phyloP scores from a whole-genome alignment of 768 basidiomycete species.

The Exsudoporus frostii region DNA sequence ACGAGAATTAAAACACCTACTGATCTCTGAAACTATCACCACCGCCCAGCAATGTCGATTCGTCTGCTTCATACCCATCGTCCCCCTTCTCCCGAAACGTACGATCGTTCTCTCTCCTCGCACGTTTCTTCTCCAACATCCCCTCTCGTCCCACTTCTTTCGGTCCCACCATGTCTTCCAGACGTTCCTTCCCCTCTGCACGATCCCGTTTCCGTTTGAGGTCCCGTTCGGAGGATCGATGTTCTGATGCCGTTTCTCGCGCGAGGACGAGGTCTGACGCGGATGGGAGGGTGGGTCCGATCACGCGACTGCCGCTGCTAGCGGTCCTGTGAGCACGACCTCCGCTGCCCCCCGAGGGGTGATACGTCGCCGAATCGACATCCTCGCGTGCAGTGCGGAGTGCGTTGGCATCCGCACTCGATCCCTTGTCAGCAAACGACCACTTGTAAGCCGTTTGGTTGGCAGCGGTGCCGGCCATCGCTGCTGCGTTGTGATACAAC shows the following conservation, averaged over 20 bases:
- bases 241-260: not conserved
- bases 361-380: slow-evolving; percentile 48
- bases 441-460: slow-evolving; percentile 84
- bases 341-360: not conserved
- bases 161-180: slow-evolving; percentile 81
- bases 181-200: slow-evolving; percentile 58
- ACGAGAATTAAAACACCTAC: slow-evolving; percentile 40
- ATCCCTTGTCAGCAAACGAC: slow-evolving; percentile 72
- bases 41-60: slow-evolving; percentile 77
- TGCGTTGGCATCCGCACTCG: slow-evolving; percentile 55
- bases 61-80: slow-evolving; percentile 75
- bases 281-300: slow-evolving; percentile 63
- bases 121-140: slow-evolving; percentile 80
- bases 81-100: slow-evolving; percentile 71
- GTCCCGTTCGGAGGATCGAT: slow-evolving; percentile 36
- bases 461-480: slow-evolving; percentile 52
- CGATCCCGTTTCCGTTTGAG: slow-evolving; percentile 67
- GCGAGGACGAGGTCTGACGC: not conserved
- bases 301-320: slow-evolving; percentile 35
- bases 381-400: slow-evolving; percentile 58
- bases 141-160: slow-evolving; percentile 78
- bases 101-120: slow-evolving; percentile 65
- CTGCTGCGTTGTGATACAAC: slow-evolving; percentile 60
- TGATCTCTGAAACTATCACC: slow-evolving; percentile 77
- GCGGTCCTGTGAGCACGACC: not conserved